Evolutionary conservation across 192 early-diverging fungal species (phyloP).

Genomic region (Dissophora globulifera): DNA sequence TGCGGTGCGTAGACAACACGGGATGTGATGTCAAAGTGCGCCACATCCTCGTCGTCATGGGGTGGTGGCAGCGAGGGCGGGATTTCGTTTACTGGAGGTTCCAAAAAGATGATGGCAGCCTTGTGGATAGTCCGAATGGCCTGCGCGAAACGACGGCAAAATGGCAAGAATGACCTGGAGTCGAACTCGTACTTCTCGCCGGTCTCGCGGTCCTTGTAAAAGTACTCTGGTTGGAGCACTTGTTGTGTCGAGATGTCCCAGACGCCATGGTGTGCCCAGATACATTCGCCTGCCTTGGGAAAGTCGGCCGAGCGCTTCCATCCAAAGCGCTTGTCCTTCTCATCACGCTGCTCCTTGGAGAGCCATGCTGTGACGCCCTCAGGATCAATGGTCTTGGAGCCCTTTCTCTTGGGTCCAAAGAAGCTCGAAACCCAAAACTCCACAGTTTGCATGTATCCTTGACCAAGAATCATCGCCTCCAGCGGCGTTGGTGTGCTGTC

Average conservation of each 20-base stretch:
- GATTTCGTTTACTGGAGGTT: conserved; percentile 62
- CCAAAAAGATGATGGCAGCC: conserved; percentile 66
- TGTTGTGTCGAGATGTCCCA: conserved; percentile 52
- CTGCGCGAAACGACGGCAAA: conserved; percentile 49
- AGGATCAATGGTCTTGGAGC: conserved; percentile 55
- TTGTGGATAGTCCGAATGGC: conserved; percentile 57
- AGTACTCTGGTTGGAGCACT: conserved; percentile 55
- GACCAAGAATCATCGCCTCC: conserved; percentile 62
- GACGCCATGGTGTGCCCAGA: conserved; percentile 66
- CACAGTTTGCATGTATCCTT: conserved; percentile 55
- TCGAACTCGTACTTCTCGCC: conserved; percentile 61
- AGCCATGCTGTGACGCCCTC: conserved; percentile 56
- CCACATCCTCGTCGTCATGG: conserved; percentile 49
- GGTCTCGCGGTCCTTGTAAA: conserved; percentile 55
- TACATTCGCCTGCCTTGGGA: conserved; percentile 56
- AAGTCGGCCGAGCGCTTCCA: conserved; percentile 58
- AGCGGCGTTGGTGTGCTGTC: conserved; percentile 65
- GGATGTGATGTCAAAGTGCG: conserved; percentile 41
- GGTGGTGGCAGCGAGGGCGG: conserved; percentile 60
- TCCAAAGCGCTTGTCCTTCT: conserved; percentile 52
- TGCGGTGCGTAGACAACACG: conserved; percentile 67
- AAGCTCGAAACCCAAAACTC: conserved; percentile 62
- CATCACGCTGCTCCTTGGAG: conserved; percentile 32
- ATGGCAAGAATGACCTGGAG: conserved; percentile 63
- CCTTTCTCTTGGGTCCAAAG: conserved; percentile 59